Evolutionary conservation across 495 filamentous ascomycete genomes (phyloP), one percentile per base, ranked within the genome.

Genomic region (Aspergillus leporis): DNA sequence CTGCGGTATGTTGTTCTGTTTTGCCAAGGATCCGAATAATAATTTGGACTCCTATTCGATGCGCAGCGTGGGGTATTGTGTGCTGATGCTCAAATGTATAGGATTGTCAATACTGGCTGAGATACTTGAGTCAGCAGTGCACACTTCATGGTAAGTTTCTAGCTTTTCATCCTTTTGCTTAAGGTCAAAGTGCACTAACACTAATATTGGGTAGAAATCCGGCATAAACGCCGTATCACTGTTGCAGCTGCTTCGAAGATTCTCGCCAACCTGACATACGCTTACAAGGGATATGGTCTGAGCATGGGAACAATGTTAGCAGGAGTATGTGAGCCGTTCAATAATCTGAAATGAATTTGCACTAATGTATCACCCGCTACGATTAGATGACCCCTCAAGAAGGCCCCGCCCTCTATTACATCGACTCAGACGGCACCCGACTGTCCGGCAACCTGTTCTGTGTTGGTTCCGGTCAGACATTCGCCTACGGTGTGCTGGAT

Each of bases 41-140:
- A 28, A 16, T 52, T 34, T 23, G 13, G 22, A 16, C 10, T 32
- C 21, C 46, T 51, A 32, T 6, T n/a, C 23, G 36, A 49, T 14
- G 18, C 25, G 25, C 49, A n/a, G 43, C 56, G 19, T 22, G 8
- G 43, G 40, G 46, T 51, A 45, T 53, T 67, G 61, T 67, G 61
- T 58, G 32, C 58, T 36, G n/a, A 28, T 58, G 53, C 47, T 49
- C 28, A 34, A 45, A 50, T 46, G 55, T 51, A 40, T 70, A 90
- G 87, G 94, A 98, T 79, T 98, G 94, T 79, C 94, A 98, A 86
- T 98, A 96, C 82, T 98, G 94, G 94, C 88, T 98, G 64, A 91
- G 90, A 69, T 98, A 96, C 83, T 83, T 98, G 62, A 94, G 94
- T 59, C 95, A 98, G 87, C 92, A 98, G 81, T 98, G 94, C 78